Evolutionary conservation across 805 yeast species (phyloP).

Genomic region (Ogataea ganodermae): DNA sequence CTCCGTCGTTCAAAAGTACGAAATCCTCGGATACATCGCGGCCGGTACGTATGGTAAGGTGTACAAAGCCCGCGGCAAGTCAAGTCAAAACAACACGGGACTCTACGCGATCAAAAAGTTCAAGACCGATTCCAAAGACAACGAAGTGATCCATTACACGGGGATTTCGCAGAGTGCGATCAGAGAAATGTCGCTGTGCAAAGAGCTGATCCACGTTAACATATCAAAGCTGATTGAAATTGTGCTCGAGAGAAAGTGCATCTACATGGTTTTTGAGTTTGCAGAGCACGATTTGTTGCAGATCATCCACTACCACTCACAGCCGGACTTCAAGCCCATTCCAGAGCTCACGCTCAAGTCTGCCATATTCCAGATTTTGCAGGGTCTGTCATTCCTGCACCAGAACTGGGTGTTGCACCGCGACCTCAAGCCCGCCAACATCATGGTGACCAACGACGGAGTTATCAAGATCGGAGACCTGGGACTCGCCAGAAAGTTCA

Average conservation of each 20-base stretch:
- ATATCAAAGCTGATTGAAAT: constrained; percentile 80
- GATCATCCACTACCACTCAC: constrained; percentile 91
- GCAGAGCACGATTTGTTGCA: constrained; percentile 96
- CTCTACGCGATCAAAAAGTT: constrained; percentile 91
- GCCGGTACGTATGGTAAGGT: constrained; percentile 98
- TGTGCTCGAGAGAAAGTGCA: constrained; percentile 81
- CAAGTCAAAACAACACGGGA: constrained; percentile 28
- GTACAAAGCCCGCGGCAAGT: constrained; percentile 73
- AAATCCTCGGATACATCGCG: constrained; percentile 91
- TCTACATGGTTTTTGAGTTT: constrained; percentile 93
- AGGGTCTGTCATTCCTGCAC: constrained; percentile 89
- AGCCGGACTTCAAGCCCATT: constrained; percentile 77
- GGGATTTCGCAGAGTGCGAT: constrained; percentile 96
- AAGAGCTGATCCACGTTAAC: constrained; percentile 81
- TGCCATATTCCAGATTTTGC: constrained; percentile 86
- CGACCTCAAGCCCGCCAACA: constrained; percentile 96
- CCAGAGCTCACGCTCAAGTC: constrained; percentile 81
- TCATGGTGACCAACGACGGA: constrained; percentile 90
- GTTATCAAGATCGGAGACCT: constrained; percentile 94
- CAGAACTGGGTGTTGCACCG: constrained; percentile 96
- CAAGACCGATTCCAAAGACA: constrained; percentile 88
- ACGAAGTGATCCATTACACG: constrained; percentile 81
- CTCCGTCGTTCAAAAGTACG: constrained; percentile 82
- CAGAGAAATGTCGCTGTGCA: constrained; percentile 92
- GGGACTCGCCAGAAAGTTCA: constrained; percentile 87